These are phyloP conservation scores for Hanseniaspora hatyaiensis DNA, from an alignment of 805 yeast genomes.

Conservation along the genomic window DNA sequence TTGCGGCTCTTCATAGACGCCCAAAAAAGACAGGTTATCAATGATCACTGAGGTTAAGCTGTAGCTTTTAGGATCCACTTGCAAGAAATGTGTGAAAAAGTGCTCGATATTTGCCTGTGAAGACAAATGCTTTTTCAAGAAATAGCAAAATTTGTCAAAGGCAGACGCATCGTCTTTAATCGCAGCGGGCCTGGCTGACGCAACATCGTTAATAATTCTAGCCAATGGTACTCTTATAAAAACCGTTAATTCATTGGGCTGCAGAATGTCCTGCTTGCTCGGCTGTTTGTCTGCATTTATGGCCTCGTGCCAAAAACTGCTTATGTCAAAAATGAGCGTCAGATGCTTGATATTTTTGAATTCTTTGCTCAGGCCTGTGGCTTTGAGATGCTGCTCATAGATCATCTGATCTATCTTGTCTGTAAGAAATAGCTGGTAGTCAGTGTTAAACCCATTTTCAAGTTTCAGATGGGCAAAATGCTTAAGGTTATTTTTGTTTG, in stretches of 20 bases:
- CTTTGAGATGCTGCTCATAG: background rate
- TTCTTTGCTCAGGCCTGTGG: background rate
- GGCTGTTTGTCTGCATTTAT: background rate
- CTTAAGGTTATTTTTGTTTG: background rate
- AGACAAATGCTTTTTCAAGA: background rate
- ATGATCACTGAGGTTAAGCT: background rate
- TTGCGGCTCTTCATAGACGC: conserved; percentile 4
- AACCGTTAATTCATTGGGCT: background rate
- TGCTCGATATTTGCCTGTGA: background rate
- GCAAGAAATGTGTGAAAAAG: background rate
- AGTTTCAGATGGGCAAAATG: conserved; percentile 1
- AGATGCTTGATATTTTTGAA: background rate
- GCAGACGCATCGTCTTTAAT: background rate
- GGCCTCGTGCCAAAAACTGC: background rate
- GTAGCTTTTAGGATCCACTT: background rate
- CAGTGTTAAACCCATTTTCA: background rate
- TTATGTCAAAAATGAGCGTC: conserved; percentile 3
- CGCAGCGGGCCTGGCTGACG: too few relatives aligned
- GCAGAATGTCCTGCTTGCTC: background rate
- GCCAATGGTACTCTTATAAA: background rate
- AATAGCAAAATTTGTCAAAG: background rate
- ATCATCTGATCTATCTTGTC: background rate
- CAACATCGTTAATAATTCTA: background rate
- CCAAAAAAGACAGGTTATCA: background rate
- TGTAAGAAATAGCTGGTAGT: conserved; percentile 1